Conservation (phyloP, 192 early-diverging fungal genomes). For the Polychytrium aggregatum region DNA sequence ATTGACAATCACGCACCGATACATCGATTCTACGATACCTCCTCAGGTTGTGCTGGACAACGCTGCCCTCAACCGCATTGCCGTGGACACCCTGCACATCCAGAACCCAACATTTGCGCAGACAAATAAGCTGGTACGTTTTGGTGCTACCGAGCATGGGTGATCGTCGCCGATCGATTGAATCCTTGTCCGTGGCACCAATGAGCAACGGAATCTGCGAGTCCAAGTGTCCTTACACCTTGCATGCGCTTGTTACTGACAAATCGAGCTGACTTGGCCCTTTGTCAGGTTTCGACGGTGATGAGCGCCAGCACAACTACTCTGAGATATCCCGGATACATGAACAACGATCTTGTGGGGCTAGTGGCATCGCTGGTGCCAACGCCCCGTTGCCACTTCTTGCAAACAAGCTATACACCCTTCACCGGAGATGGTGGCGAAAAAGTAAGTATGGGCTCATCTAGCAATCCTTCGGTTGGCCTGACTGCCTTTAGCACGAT, state of each 20-base stretch:
- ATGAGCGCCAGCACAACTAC: constrained; percentile 95
- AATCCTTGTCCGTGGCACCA: too few species aligned
- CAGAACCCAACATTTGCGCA: constrained; percentile 90
- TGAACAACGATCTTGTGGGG: constrained; percentile 98
- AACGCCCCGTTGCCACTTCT: constrained; percentile 93
- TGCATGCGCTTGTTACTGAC: too few species aligned
- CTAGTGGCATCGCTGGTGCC: constrained; percentile 93
- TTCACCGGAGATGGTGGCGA: constrained; percentile 90
- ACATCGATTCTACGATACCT: too few species aligned
- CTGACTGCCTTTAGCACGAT: too few species aligned
- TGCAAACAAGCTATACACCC: constrained; percentile 92
- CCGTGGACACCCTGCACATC: constrained; percentile 83
- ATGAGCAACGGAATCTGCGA: too few species aligned
- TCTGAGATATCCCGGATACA: constrained; percentile 95
- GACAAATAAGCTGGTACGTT: constrained; percentile 80
- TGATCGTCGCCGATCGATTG: too few species aligned
- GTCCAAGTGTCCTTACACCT: too few species aligned
- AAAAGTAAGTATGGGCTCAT: constrained; percentile 31
- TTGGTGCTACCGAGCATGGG: background rate
- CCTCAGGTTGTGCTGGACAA: constrained; percentile 83
- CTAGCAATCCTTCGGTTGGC: too few species aligned
- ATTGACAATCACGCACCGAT: too few species aligned
- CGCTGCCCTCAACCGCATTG: constrained; percentile 85
- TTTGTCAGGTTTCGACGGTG: constrained; percentile 79
- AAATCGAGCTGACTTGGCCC: background rate